phyloP scores from a whole-genome alignment of 371 early-diverging fungal genomes.

The Rhizopus sp. region DNA sequence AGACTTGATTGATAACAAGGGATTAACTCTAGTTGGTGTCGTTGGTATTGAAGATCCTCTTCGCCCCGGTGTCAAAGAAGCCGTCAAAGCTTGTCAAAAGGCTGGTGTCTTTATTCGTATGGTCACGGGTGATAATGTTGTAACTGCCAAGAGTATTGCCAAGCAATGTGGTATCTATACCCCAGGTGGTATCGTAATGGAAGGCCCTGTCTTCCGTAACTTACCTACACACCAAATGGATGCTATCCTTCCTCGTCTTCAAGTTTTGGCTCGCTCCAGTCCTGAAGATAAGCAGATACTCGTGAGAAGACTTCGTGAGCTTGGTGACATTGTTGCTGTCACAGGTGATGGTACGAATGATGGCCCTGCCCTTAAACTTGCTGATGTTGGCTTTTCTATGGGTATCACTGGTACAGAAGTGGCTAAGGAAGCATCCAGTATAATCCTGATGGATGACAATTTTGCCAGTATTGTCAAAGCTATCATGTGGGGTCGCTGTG shows the following conservation, averaged over 20 bases:
- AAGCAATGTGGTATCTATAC: conserved; percentile 67
- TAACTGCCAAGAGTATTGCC: conserved; percentile 72
- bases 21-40: conserved; percentile 53
- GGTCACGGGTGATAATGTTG: conserved; percentile 80
- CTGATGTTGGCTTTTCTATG: conserved; percentile 81
- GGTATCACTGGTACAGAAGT: conserved; percentile 80
- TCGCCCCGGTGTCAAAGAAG: conserved; percentile 66
- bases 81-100: conserved; percentile 60
- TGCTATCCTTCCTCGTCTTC: conserved; percentile 60
- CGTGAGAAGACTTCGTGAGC: conserved; percentile 59
- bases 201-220: conserved; percentile 65
- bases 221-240: conserved; percentile 60
- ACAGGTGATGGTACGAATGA: conserved; percentile 82
- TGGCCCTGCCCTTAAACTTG: conserved; percentile 73
- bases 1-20: conserved; percentile 43
- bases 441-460: conserved; percentile 77
- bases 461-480: conserved; percentile 75
- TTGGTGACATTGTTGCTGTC: conserved; percentile 72
- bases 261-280: conserved; percentile 69
- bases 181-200: conserved; percentile 63
- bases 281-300: conserved; percentile 75
- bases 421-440: conserved; percentile 74
- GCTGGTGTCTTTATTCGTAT: conserved; percentile 81
- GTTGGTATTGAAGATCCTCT: conserved; percentile 77
- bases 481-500: conserved; percentile 75